Evolutionary conservation across 768 basidiomycete species (phyloP).

Genomic region (Kwoniella pini): DNA sequence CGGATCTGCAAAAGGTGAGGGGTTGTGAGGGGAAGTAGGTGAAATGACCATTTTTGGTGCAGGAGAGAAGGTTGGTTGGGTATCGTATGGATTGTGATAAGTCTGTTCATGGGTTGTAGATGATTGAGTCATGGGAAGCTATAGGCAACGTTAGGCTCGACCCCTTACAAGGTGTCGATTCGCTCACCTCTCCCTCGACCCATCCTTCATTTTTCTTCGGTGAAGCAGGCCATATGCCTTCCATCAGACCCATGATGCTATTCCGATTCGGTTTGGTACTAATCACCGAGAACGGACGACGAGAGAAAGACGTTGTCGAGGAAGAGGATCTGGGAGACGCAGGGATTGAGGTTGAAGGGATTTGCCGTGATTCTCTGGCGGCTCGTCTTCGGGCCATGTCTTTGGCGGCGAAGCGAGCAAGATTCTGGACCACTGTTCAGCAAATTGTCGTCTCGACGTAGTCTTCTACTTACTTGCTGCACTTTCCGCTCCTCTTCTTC

Average conservation of each 20-base stretch:
- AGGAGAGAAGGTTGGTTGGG: slow-evolving; percentile 25
- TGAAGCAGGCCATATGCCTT: slow-evolving; percentile 32
- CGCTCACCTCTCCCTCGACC: slow-evolving; percentile 29
- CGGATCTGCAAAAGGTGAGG: slow-evolving; percentile 42
- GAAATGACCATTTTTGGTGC: slow-evolving; percentile 35
- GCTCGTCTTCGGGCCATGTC: slow-evolving; percentile 42
- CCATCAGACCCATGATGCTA: slow-evolving; percentile 39
- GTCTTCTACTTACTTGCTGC: slow-evolving; percentile 33
- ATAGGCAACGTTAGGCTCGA: background rate
- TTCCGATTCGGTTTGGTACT: slow-evolving; percentile 21
- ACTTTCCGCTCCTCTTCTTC: slow-evolving; percentile 39
- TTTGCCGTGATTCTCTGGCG: slow-evolving; percentile 31
- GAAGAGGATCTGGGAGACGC: slow-evolving; percentile 16
- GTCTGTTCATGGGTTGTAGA: slow-evolving; percentile 9
- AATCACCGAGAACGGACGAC: slow-evolving; percentile 28
- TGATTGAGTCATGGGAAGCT: slow-evolving; percentile 16
- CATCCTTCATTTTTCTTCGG: slow-evolving; percentile 10
- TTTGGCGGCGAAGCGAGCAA: slow-evolving; percentile 42
- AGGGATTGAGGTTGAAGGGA: slow-evolving; percentile 18
- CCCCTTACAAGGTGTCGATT: too few species aligned
- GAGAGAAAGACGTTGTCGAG: slow-evolving; percentile 21
- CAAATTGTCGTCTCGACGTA: background rate
- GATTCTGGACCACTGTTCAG: slow-evolving; percentile 29
- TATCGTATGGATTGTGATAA: slow-evolving; percentile 32
- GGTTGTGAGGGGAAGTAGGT: slow-evolving; percentile 19